These are phyloP conservation scores for Inga laurina DNA, from an alignment of 306 rosid species.

Conservation along the genomic window DNA sequence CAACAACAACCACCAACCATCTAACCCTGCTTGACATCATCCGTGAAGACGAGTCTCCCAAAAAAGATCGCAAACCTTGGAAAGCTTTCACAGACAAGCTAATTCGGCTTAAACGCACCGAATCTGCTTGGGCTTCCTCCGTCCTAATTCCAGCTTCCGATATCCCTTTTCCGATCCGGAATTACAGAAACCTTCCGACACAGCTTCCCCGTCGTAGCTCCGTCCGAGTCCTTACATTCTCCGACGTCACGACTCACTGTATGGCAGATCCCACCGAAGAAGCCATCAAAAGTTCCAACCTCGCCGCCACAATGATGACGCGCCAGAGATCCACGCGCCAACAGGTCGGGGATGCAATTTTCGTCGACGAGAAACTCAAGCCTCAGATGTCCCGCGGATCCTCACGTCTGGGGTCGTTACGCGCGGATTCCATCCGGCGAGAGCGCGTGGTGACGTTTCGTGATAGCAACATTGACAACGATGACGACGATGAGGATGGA, in stretches of 20 bases:
- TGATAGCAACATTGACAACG: neutral
- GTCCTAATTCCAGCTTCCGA: slow-evolving; percentile 72
- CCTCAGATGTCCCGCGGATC: slow-evolving; percentile 48
- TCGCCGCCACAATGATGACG: slow-evolving; percentile 2
- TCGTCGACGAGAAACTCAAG: slow-evolving; percentile 14
- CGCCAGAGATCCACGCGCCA: slow-evolving; percentile 37
- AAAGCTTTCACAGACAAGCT: slow-evolving; percentile 74
- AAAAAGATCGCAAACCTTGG: slow-evolving; percentile 70
- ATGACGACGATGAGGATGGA: neutral
- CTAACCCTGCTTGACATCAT: slow-evolving; percentile 74
- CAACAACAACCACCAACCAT: neutral
- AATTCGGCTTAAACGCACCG: slow-evolving; percentile 60
- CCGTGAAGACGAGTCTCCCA: slow-evolving; percentile 46
- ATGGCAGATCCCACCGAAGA: slow-evolving; percentile 27
- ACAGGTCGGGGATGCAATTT: neutral
- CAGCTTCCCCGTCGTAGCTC: neutral
- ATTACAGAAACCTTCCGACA: neutral
- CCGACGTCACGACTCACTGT: slow-evolving; percentile 21
- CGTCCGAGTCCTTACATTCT: neutral
- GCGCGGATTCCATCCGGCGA: slow-evolving; percentile 35
- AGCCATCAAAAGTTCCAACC: neutral
- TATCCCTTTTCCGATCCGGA: slow-evolving; percentile 38
- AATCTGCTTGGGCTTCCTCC: slow-evolving; percentile 74
- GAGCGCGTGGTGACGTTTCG: slow-evolving; percentile 31
- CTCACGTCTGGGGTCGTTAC: neutral